A percentile compares a stretch with the other conserved stretches of the same genome.
These are phyloP conservation scores for Hysterium pulicare DNA, from an alignment of 2,329 filamentous ascomycete genomes.

Conservation along the genomic window DNA sequence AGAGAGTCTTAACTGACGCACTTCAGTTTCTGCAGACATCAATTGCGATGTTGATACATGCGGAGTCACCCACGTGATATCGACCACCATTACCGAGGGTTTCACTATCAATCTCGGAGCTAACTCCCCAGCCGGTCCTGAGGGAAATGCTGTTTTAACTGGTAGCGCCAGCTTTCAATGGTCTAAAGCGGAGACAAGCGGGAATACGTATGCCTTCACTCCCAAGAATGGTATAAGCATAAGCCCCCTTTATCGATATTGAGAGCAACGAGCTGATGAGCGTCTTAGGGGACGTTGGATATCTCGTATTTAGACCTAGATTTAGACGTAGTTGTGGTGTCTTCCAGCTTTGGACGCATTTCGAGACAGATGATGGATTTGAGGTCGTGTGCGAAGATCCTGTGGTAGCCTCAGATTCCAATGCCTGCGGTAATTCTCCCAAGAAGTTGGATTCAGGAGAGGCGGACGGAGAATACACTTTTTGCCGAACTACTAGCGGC, in stretches of 20 bases:
- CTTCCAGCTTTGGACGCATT: not conserved
- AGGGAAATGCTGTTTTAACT: slow-evolving; percentile 2
- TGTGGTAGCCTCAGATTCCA: not conserved
- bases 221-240: not conserved
- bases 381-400: slow-evolving; percentile 1
- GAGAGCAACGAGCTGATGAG: too few species aligned
- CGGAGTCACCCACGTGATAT: not conserved
- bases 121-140: not conserved
- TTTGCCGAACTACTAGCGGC: not conserved
- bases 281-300: not conserved
- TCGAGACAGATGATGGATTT: not conserved
- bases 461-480: slow-evolving; percentile 2
- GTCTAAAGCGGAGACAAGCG: slow-evolving; percentile 1
- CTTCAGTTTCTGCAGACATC: slow-evolving; percentile 4
- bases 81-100: slow-evolving; percentile 3
- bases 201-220: not conserved
- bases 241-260: too few species aligned
- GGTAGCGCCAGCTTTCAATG: slow-evolving; percentile 1
- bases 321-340: not conserved
- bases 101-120: slow-evolving; percentile 3
- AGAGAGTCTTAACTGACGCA: too few species aligned
- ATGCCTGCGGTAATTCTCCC: slow-evolving; percentile 1
- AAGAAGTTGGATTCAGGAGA: not conserved
- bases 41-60: slow-evolving; percentile 1
- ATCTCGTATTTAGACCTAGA: slow-evolving; percentile 1